phyloP scores from a whole-genome alignment of 495 filamentous ascomycete species.

The Xylaria longipes region DNA sequence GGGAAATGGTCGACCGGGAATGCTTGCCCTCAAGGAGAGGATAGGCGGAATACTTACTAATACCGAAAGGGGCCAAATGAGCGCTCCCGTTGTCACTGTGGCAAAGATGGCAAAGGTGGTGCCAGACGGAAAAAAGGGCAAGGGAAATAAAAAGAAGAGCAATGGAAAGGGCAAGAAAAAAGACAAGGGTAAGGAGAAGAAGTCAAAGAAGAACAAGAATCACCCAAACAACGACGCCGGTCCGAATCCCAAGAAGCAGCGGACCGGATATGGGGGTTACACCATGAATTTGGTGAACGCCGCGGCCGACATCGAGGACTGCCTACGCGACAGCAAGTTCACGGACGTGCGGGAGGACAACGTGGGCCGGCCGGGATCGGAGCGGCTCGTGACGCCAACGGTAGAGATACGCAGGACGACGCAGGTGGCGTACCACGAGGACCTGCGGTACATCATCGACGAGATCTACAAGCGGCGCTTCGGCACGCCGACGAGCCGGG shows the following conservation, averaged over 20 bases:
- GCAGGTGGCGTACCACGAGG: constrained; percentile 2
- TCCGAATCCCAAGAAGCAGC: constrained; percentile 1
- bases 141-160: neutral
- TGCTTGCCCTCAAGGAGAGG: constrained; percentile 20
- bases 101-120: neutral
- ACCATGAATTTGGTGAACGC: constrained; percentile 24
- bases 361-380: neutral
- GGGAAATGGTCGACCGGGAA: constrained; percentile 25
- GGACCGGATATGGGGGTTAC: neutral
- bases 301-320: constrained; percentile 25
- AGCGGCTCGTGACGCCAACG: constrained; percentile 28
- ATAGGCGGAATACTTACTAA: constrained; percentile 22
- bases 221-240: neutral
- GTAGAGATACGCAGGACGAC: constrained; percentile 15
- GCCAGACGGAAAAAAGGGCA: neutral
- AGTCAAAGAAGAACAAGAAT: constrained; percentile 13
- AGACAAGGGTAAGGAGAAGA: neutral
- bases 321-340: constrained; percentile 19
- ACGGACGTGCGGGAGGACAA: neutral
- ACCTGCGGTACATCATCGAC: constrained; percentile 7
- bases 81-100: neutral
- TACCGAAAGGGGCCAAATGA: neutral
- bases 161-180: neutral
- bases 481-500: neutral
- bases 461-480: constrained; percentile 9